Base-by-base conservation (phyloP, 768 basidiomycete species). In the Melanogaster broomeanus region DNA sequence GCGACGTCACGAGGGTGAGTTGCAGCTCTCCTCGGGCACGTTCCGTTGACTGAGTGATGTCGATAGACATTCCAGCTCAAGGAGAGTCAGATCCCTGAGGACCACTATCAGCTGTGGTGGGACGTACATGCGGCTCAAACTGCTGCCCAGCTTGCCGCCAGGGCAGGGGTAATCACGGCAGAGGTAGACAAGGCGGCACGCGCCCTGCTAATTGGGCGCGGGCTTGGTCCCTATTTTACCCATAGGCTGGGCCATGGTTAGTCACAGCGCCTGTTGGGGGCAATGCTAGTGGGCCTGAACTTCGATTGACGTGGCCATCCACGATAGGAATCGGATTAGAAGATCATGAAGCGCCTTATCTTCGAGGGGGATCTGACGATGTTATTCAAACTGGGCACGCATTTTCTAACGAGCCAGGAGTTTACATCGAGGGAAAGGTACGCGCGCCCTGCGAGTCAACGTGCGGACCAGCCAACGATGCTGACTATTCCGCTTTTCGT, bases 401-500 rank as follows among this genome's bases (percentile, higher is more conserved):
- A 0, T 93, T 93, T 70, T 90, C 88, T 7, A 77, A 93, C 61
- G 90, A 94, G 66, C 92, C 90, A 4, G 86, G 85, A 2, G 69
- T 87, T 25, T 89, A 90, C 67, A 85, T 88, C 51, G 83, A 84
- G 55, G 84, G 80, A 38, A 69, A 85, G 72, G 87, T 84, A 55
- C 19, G 72, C 61, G n/a, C 35, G 16, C 31, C 27, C 45, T 38
- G 39, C 35, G 19, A 38, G 25, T 30, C 38, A 27, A 31, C 28
- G 24, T 43, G 31, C 33, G 2, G 35, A 25, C 6, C 18, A 52
- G 38, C 22, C 25, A 43, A 25, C n/a, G 61, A 39, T 51, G 39
- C 25, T 25, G 22, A 43, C 42, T 58, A 45, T 54, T 42, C 52
- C 52, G 40, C 19, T 42, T 55, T 48, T 46, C 44, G 51, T 60